phyloP scores from a whole-genome alignment of 2,329 filamentous ascomycete species.

The Diplocarpon rosae region DNA sequence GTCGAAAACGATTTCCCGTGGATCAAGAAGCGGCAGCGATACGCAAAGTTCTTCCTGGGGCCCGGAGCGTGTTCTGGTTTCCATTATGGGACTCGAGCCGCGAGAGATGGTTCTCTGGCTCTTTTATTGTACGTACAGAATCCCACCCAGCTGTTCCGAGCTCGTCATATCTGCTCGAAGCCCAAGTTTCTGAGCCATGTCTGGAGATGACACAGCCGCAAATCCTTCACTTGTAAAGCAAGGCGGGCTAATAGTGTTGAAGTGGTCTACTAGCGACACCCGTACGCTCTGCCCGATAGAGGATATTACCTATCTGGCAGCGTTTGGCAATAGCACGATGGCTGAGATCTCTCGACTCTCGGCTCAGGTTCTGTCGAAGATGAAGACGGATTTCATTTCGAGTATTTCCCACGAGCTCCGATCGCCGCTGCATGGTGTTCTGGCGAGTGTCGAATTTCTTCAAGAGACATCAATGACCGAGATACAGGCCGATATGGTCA shows the following conservation, averaged over 20 bases:
- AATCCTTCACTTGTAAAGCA: no score
- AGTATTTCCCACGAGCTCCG: slow-evolving; percentile 51
- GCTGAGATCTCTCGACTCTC: slow-evolving; percentile 42
- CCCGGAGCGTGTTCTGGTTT: slow-evolving; percentile 36
- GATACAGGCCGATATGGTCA: slow-evolving; percentile 36
- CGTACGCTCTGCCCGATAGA: slow-evolving; percentile 35
- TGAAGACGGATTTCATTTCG: slow-evolving; percentile 42
- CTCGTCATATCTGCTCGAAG: no score
- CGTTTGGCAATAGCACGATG: slow-evolving; percentile 44
- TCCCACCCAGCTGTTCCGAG: no score
- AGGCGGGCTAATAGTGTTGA: no score
- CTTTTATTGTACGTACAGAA: slow-evolving; percentile 28
- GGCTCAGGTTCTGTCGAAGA: slow-evolving; percentile 28
- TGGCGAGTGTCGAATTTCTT: slow-evolving; percentile 42
- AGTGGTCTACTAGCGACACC: slow-evolving; percentile 34
- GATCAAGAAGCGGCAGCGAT: slow-evolving; percentile 27
- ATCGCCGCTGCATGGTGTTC: slow-evolving; percentile 48
- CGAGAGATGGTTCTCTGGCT: slow-evolving; percentile 38
- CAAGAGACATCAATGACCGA: slow-evolving; percentile 38
- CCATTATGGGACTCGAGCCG: slow-evolving; percentile 37
- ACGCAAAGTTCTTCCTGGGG: slow-evolving; percentile 30
- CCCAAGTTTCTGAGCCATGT: no score
- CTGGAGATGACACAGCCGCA: no score
- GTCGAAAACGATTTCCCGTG: slow-evolving; percentile 15
- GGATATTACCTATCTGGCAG: slow-evolving; percentile 40